phyloP scores from a whole-genome alignment of 441 rosid species.

The Theobroma grandiflorum region DNA sequence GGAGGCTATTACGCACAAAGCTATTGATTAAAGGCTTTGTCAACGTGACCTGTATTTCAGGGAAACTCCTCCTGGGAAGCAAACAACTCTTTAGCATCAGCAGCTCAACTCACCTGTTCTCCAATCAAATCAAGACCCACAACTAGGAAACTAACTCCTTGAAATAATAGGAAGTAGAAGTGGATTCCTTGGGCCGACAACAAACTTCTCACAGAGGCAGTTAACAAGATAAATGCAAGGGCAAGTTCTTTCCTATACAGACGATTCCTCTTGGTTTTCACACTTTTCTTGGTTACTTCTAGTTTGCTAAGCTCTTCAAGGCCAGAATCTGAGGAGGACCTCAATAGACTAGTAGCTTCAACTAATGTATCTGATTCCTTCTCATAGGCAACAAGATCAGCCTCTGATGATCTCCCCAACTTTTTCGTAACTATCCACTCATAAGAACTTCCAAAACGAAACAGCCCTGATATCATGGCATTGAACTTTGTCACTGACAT shows the following conservation, averaged over 20 bases:
- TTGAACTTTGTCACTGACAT: constrained; percentile 96
- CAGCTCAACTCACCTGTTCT: constrained; percentile 76
- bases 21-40: constrained; percentile 2
- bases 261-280: constrained; percentile 62
- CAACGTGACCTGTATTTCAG: constrained; percentile 16
- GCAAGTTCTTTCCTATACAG: constrained; percentile 82
- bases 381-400: constrained; percentile 80
- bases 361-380: constrained; percentile 60
- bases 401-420: constrained; percentile 89
- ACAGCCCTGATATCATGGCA: constrained; percentile 92
- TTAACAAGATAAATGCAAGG: constrained; percentile 76
- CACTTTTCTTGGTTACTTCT: constrained; percentile 55
- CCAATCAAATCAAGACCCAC: constrained; percentile 96
- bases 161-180: constrained; percentile 90
- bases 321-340: constrained; percentile 85
- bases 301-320: constrained; percentile 69
- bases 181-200: constrained; percentile 92
- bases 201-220: constrained; percentile 83
- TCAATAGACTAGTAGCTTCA: constrained; percentile 42
- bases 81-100: background rate
- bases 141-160: constrained; percentile 79
- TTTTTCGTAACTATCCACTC: constrained; percentile 96
- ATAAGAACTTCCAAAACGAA: constrained; percentile 79
- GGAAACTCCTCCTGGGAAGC: background rate
- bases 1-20: background rate